A percentile compares a stretch with the other conserved stretches of the same genome.
These are phyloP conservation scores for Zymoseptoria passerinii DNA, from an alignment of 2,329 filamentous ascomycete species.

Conservation along the genomic window DNA sequence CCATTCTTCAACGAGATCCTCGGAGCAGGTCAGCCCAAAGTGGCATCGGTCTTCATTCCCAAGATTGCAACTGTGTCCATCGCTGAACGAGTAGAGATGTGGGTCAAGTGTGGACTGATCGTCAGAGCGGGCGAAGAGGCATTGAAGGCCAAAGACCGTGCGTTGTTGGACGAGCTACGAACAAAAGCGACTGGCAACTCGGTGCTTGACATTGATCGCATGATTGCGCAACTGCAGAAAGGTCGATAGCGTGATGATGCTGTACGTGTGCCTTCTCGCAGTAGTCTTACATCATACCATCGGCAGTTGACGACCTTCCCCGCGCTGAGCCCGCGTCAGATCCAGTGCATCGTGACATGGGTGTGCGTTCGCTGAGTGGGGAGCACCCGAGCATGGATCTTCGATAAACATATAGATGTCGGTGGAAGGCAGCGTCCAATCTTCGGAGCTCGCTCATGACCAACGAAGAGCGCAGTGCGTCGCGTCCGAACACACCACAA, in stretches of 20 bases:
- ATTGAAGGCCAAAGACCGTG: constrained; percentile 67
- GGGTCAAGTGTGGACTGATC: constrained; percentile 87
- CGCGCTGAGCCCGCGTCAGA: background rate
- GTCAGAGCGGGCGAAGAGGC: constrained; percentile 89
- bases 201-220: constrained; percentile 71
- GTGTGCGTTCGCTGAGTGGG: background rate
- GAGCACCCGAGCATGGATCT: background rate
- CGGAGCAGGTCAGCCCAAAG: constrained; percentile 78
- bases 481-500: background rate
- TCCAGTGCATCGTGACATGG: background rate
- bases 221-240: constrained; percentile 48
- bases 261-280: background rate
- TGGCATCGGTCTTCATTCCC: constrained; percentile 74
- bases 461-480: background rate
- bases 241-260: constrained; percentile 16
- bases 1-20: constrained; percentile 88
- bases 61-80: constrained; percentile 70
- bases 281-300: background rate
- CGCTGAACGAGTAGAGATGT: constrained; percentile 76
- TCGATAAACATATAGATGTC: background rate
- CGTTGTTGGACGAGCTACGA: constrained; percentile 64
- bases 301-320: background rate
- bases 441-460: too few species aligned
- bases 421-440: too few species aligned
- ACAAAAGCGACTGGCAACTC: constrained; percentile 64